phyloP scores from a whole-genome alignment of 257 asterid species.

The Paraleonurus japonicus region DNA sequence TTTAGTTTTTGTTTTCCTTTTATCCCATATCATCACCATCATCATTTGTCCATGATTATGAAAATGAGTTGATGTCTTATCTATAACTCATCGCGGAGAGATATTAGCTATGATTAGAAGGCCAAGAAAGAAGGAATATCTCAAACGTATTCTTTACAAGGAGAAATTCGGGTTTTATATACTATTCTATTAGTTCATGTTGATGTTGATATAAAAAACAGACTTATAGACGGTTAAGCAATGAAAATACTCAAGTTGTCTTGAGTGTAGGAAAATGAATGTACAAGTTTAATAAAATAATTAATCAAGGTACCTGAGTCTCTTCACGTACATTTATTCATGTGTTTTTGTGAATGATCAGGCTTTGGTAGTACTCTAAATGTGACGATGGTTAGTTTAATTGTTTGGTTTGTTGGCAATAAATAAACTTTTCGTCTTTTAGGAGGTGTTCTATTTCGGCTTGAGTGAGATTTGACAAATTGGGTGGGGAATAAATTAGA shows the following conservation, averaged over 20 bases:
- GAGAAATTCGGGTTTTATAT: neutral
- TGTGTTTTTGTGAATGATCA: neutral
- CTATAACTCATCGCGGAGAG: neutral
- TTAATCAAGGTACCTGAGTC: neutral
- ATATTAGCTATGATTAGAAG: neutral
- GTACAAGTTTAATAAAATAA: neutral
- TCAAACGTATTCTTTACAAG: neutral
- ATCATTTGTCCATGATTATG: neutral
- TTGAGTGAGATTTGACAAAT: too few species aligned
- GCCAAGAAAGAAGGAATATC: neutral
- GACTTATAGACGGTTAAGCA: neutral
- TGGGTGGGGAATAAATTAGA: too few species aligned
- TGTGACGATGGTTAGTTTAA: neutral
- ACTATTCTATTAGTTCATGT: neutral
- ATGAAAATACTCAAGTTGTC: neutral
- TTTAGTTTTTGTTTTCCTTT: neutral
- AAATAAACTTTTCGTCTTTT: neutral
- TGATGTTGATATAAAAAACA: neutral
- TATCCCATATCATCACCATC: neutral
- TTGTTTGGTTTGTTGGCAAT: neutral
- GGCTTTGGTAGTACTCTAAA: neutral
- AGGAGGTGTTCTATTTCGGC: too few species aligned
- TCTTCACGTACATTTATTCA: too few species aligned
- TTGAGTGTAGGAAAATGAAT: neutral
- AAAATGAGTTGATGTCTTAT: neutral